phyloP scores from a whole-genome alignment of 768 basidiomycete genomes.

The Naganishia randhawae region DNA sequence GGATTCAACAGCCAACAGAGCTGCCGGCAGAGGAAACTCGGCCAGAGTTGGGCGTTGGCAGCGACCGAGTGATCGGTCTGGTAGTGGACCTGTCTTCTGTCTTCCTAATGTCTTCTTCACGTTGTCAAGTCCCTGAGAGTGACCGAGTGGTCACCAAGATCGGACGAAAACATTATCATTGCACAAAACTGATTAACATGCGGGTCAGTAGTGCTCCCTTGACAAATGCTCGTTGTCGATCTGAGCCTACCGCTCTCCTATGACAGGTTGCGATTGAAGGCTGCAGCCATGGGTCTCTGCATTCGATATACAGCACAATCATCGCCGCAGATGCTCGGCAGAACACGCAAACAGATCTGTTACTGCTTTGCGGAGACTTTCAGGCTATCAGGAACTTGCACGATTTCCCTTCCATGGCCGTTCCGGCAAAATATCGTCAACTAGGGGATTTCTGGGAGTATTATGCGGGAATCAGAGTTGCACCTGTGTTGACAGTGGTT shows the following conservation, averaged over 20 bases:
- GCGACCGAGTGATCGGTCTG: too few species aligned
- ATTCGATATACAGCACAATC: conserved; percentile 71
- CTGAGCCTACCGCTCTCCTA: too few species aligned
- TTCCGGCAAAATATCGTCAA: conserved; percentile 78
- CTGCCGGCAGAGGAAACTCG: too few species aligned
- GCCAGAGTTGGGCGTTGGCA: too few species aligned
- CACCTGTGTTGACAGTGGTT: conserved; percentile 82
- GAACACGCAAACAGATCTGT: conserved; percentile 69
- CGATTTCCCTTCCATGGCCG: conserved; percentile 86
- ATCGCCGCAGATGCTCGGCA: conserved; percentile 61
- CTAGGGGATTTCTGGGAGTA: conserved; percentile 82
- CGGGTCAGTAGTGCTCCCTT: not conserved
- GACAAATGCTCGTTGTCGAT: not conserved
- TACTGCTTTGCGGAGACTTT: conserved; percentile 95
- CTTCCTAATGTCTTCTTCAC: too few species aligned
- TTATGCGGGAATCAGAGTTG: conserved; percentile 74
- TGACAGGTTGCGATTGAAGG: conserved; percentile 75
- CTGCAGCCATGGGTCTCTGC: conserved; percentile 75
- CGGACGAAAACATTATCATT: too few species aligned
- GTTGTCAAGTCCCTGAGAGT: too few species aligned
- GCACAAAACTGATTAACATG: not conserved
- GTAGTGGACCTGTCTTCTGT: too few species aligned
- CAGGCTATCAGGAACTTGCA: conserved; percentile 74
- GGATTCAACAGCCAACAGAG: too few species aligned
- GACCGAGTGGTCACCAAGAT: too few species aligned